phyloP scores from a whole-genome alignment of 129 eudicot genomes.

The Cynara cardunculus region DNA sequence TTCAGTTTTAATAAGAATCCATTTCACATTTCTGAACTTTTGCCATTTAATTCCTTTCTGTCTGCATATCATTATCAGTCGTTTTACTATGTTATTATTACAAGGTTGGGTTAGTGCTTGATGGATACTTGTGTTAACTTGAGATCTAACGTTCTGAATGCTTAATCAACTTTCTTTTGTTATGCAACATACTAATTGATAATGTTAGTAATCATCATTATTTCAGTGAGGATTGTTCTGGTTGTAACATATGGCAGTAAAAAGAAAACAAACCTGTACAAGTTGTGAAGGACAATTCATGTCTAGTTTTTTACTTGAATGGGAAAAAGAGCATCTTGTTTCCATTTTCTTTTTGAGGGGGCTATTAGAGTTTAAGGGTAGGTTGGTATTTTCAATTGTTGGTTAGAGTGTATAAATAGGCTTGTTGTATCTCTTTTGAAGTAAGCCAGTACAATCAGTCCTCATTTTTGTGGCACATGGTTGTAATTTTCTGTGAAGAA shows the following conservation, averaged over 20 bases:
- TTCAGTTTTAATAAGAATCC: slow-evolving; percentile 26
- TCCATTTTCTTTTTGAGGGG: not conserved
- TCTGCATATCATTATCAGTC: not conserved
- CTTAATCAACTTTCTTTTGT: not conserved
- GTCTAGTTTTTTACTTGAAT: not conserved
- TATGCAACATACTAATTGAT: not conserved
- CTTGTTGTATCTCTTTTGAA: not conserved
- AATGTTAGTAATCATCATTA: not conserved
- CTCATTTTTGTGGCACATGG: not conserved
- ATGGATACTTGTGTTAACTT: not conserved
- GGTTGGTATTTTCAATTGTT: not conserved
- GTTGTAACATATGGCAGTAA: not conserved
- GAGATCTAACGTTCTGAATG: not conserved
- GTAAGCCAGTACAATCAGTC: too few relatives aligned
- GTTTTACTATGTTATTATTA: not conserved
- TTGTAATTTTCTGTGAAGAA: not conserved
- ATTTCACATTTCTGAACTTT: slow-evolving; percentile 1
- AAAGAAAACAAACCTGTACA: not conserved
- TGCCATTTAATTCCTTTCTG: not conserved
- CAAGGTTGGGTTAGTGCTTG: not conserved
- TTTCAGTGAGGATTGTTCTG: not conserved
- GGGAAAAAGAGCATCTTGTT: not conserved
- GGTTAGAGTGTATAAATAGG: not conserved
- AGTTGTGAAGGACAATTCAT: not conserved
- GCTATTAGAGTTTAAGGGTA: not conserved